Base-by-base conservation (phyloP, 2,329 filamentous ascomycete species). In the Verticillium albo-atrum region DNA sequence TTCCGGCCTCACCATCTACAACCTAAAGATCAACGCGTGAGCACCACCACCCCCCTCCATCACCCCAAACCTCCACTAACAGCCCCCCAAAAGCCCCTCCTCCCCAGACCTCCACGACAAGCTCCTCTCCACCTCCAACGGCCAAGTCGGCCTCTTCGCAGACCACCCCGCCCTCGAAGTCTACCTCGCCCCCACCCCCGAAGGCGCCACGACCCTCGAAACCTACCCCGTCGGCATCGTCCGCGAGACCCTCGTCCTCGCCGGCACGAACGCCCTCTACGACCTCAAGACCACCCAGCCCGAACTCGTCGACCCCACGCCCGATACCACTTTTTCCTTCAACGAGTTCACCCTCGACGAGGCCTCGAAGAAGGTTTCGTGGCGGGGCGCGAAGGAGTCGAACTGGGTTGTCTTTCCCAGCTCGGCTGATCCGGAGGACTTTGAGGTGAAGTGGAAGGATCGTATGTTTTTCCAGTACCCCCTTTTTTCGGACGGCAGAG, bases 381-480 rank as follows among this genome's bases (percentile, higher is more conserved):
- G 54, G 54, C 23, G 54, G n/a, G 54, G 34, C 5, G 34, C 54
- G 25, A 20, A 26, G 6, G 54, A 56, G 34, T 25, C 34, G 6
- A 28, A 20, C 20, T 56, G 54, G 54, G 54, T 56, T 47, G 54
- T 47, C n/a, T 56, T 56, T 37, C 54, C 54, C 26, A 37, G 54
- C 23, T n/a, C 25, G 4, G 34, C 37, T 25, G 17, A 37, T 9
- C 15, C 34, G 2, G n/a, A 26, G 9, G 42, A 23, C n/a, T 56
- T 26, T 25, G 34, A 47, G 15, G 35, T 56, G 23, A 56, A 56
- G 54, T 56, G 54, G 54, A 56, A 56, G 17, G 54, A 56, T 15
- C 23, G 54, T 47, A 56, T 23, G 54, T 56, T 14, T 26, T 12
- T 9, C 54, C 25, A n/a, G n/a, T n/a, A 9, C 10, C 4, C 26